Conservation (phyloP, 2,329 filamentous ascomycete species). For the Talaromyces verruculosus region DNA sequence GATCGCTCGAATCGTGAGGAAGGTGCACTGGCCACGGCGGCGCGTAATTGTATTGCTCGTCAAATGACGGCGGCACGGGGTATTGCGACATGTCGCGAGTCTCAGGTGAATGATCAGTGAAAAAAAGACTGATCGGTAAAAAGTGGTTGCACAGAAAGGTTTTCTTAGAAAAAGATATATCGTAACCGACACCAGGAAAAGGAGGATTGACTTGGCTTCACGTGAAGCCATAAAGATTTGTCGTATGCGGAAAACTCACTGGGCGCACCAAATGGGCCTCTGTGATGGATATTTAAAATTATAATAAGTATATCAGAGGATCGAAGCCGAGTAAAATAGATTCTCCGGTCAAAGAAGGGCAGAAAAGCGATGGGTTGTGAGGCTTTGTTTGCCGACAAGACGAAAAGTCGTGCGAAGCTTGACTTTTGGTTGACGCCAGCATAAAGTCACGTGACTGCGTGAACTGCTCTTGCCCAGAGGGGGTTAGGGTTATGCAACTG, state of each 20-base stretch:
- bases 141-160: neutral
- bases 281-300: neutral
- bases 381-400: neutral
- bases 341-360: conserved; percentile 15
- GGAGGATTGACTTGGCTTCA: conserved; percentile 1
- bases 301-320: neutral
- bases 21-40: conserved; percentile 40
- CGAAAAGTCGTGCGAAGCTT: conserved; percentile 6
- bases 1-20: conserved; percentile 26
- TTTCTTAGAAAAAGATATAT: neutral
- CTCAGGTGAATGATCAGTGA: neutral
- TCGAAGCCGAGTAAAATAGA: neutral
- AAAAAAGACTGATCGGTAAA: neutral
- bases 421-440: conserved; percentile 23
- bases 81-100: conserved; percentile 49
- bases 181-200: conserved; percentile 4
- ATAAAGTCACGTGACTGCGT: conserved; percentile 26
- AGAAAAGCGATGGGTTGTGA: conserved; percentile 24
- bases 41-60: conserved; percentile 37
- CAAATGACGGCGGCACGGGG: conserved; percentile 47
- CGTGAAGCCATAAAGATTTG: conserved; percentile 16
- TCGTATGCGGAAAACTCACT: neutral
- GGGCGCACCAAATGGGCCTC: neutral
- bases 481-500: neutral
- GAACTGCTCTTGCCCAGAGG: conserved; percentile 19